These are phyloP conservation scores for Saccharomycopsis selenospora DNA, from an alignment of 805 yeast species.

Conservation along the genomic window DNA sequence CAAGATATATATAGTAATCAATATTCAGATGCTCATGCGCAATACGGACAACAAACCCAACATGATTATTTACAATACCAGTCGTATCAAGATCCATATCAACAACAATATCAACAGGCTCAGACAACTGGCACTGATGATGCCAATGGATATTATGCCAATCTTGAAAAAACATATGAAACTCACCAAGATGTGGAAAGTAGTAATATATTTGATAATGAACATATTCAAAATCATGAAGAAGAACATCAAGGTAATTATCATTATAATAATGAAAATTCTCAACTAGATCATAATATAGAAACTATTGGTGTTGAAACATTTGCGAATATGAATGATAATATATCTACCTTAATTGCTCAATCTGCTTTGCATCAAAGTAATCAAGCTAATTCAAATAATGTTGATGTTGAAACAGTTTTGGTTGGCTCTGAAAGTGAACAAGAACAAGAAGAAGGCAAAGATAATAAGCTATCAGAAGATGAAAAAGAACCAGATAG, in stretches of 20 bases:
- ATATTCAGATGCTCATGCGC: too few species aligned
- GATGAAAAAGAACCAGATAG: neutral
- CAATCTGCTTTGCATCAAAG: neutral
- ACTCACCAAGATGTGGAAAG: too few species aligned
- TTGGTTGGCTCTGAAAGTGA: neutral
- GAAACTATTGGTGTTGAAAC: slow-evolving; percentile 1
- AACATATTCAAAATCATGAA: too few species aligned
- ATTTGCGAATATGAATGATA: neutral
- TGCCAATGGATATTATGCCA: neutral
- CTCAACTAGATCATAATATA: neutral
- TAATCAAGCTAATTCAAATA: neutral
- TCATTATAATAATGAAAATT: neutral
- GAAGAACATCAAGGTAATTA: neutral
- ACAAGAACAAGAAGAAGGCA: slow-evolving; percentile 4
- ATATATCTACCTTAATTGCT: neutral
- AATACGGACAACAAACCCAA: too few species aligned
- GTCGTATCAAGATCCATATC: neutral
- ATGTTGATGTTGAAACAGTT: neutral
- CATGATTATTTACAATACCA: neutral
- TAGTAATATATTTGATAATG: too few species aligned
- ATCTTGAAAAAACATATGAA: neutral
- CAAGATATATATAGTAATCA: too few species aligned
- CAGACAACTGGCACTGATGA: neutral
- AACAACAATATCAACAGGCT: neutral
- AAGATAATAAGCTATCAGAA: neutral